Percentiles rank a stretch among this genome's conserved stretches.
These are phyloP conservation scores for Cytospora mali DNA, from an alignment of 2,329 filamentous ascomycete species.

Conservation along the genomic window DNA sequence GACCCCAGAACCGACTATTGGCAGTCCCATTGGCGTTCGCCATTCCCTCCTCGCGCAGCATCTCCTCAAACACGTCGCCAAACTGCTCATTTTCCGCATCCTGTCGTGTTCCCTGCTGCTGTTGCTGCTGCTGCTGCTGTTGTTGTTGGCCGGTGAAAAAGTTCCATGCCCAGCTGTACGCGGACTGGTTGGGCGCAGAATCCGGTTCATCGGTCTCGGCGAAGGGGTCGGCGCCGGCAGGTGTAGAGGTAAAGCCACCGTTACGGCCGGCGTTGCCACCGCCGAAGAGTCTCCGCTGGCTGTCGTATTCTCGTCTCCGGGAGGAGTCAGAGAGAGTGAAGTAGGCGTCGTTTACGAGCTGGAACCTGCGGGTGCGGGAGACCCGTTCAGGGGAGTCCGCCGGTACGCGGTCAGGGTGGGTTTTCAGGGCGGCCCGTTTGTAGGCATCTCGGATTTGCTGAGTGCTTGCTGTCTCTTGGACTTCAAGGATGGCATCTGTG, in stretches of 20 bases:
- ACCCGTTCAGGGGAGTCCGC: constrained; percentile 80
- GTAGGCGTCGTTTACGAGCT: constrained; percentile 50
- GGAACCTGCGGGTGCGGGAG: constrained; percentile 68
- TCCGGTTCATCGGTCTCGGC: constrained; percentile 48
- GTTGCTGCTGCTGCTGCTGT: constrained; percentile 34
- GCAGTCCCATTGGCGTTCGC: constrained; percentile 66
- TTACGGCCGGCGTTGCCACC: constrained; percentile 39
- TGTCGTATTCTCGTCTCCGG: constrained; percentile 83
- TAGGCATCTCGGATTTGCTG: constrained; percentile 92
- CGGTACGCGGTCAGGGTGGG: constrained; percentile 89
- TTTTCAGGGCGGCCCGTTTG: constrained; percentile 91
- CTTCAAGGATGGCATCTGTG: constrained; percentile 73
- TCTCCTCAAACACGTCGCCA: constrained; percentile 83
- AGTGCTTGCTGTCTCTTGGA: constrained; percentile 72
- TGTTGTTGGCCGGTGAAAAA: constrained; percentile 50
- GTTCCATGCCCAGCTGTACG: constrained; percentile 79
- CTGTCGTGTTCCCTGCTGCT: constrained; percentile 46
- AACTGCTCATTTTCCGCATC: constrained; percentile 78
- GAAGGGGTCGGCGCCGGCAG: constrained; percentile 49
- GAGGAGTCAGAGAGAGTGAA: constrained; percentile 72
- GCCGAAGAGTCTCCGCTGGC: constrained; percentile 64
- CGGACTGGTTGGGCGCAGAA: constrained; percentile 43
- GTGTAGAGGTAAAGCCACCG: constrained; percentile 40
- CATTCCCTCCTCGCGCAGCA: constrained; percentile 85
- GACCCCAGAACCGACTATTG: constrained; percentile 80